Percentiles rank a stretch among this genome's conserved stretches.
Conservation (phyloP, 2,329 filamentous ascomycete genomes). For the Beauveria sp. region DNA sequence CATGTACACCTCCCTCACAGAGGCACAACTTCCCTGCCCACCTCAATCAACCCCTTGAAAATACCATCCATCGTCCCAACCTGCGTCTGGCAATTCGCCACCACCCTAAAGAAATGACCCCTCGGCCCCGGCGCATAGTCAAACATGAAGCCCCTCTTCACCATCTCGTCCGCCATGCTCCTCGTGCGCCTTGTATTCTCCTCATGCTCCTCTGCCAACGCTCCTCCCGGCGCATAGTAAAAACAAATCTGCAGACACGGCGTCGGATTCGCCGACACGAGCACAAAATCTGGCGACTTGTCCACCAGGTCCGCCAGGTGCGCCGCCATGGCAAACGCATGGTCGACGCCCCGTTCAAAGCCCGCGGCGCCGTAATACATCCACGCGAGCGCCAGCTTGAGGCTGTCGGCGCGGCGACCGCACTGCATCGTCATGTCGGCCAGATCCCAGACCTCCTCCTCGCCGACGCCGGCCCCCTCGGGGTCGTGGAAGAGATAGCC, state of each 20-base stretch:
- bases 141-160: constrained; percentile 49
- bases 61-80: constrained; percentile 44
- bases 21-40: constrained; percentile 22
- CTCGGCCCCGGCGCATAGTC: constrained; percentile 49
- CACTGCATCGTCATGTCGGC: constrained; percentile 92
- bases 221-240: constrained; percentile 61
- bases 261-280: constrained; percentile 69
- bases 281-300: constrained; percentile 50
- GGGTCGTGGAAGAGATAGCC: constrained; percentile 73
- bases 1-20: background rate
- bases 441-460: constrained; percentile 69
- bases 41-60: constrained; percentile 42
- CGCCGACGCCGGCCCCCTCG: constrained; percentile 19
- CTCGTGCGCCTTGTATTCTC: constrained; percentile 43
- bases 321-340: constrained; percentile 63
- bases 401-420: constrained; percentile 72
- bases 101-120: constrained; percentile 50
- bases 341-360: constrained; percentile 61
- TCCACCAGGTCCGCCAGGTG: constrained; percentile 56
- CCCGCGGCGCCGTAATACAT: constrained; percentile 76
- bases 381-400: constrained; percentile 86
- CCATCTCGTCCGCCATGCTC: constrained; percentile 38
- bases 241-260: constrained; percentile 94
- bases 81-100: constrained; percentile 49
- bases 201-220: constrained; percentile 31